Conservation (phyloP, 2,329 filamentous ascomycete genomes). For the Diaporthe ilicicola region DNA sequence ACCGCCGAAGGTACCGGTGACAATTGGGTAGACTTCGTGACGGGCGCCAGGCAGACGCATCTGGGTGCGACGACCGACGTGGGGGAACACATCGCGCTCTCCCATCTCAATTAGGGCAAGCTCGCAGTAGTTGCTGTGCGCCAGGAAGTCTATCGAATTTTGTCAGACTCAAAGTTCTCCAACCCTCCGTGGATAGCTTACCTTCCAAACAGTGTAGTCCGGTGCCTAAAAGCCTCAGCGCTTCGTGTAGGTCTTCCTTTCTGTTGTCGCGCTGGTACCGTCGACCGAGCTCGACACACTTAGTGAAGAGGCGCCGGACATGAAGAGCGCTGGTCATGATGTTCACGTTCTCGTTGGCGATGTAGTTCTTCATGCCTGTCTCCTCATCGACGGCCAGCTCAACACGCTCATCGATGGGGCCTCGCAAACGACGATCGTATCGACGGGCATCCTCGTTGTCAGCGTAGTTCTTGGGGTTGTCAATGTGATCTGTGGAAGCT, state of each 20-base stretch:
- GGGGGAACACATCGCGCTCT: conserved; percentile 83
- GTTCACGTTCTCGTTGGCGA: conserved; percentile 80
- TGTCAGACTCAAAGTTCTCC: conserved; percentile 15
- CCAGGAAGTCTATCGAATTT: conserved; percentile 74
- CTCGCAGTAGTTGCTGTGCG: conserved; percentile 93
- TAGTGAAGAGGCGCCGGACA: conserved; percentile 76
- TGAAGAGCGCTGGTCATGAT: conserved; percentile 86
- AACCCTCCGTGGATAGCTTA: conserved; percentile 42
- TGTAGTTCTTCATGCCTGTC: conserved; percentile 91
- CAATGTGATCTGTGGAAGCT: conserved; percentile 62
- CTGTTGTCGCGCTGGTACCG: conserved; percentile 72
- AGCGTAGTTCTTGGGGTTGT: conserved; percentile 83
- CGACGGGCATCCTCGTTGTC: conserved; percentile 86
- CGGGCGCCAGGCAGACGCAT: conserved; percentile 74
- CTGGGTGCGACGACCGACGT: conserved; percentile 80
- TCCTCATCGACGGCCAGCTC: conserved; percentile 82
- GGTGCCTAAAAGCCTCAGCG: conserved; percentile 85
- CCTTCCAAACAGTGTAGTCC: conserved; percentile 88
- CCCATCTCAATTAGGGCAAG: conserved; percentile 88
- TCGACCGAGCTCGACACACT: conserved; percentile 82
- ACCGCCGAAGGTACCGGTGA: conserved; percentile 93
- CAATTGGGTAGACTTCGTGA: conserved; percentile 76
- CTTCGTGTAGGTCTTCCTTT: conserved; percentile 85
- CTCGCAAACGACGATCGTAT: conserved; percentile 83
- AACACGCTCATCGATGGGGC: conserved; percentile 78